phyloP scores from a whole-genome alignment of 176 grass and related monocot genomes.

The Carex kokanica region DNA sequence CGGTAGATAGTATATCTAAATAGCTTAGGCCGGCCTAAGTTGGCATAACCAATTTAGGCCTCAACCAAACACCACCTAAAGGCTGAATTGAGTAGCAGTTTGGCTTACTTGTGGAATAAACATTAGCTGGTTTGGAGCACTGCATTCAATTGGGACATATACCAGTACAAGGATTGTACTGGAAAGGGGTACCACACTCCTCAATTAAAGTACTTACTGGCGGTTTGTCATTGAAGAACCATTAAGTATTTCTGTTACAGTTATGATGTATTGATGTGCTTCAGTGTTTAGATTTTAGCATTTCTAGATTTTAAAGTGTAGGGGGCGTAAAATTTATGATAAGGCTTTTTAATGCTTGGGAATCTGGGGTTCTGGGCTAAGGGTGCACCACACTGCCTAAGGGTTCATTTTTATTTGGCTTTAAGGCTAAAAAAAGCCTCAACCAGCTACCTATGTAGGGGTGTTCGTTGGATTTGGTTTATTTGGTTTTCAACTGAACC shows the following conservation, averaged over 20 bases:
- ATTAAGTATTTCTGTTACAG: background rate
- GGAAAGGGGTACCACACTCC: background rate
- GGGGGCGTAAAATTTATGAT: background rate
- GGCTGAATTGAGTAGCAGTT: background rate
- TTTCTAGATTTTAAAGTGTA: background rate
- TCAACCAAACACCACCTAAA: too few species aligned
- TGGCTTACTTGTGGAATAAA: background rate
- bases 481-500: too few species aligned
- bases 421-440: background rate
- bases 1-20: too few species aligned
- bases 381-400: background rate
- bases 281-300: background rate
- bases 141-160: background rate
- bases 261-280: background rate
- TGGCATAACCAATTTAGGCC: too few species aligned
- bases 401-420: background rate
- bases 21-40: too few species aligned
- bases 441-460: too few species aligned
- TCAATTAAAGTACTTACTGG: background rate
- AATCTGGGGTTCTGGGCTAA: background rate
- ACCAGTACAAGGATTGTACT: background rate
- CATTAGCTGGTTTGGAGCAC: background rate
- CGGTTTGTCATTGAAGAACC: background rate
- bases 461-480: too few species aligned
- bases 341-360: background rate